Conservation (phyloP, 768 basidiomycete genomes). For the Amanita subjunquillea region DNA sequence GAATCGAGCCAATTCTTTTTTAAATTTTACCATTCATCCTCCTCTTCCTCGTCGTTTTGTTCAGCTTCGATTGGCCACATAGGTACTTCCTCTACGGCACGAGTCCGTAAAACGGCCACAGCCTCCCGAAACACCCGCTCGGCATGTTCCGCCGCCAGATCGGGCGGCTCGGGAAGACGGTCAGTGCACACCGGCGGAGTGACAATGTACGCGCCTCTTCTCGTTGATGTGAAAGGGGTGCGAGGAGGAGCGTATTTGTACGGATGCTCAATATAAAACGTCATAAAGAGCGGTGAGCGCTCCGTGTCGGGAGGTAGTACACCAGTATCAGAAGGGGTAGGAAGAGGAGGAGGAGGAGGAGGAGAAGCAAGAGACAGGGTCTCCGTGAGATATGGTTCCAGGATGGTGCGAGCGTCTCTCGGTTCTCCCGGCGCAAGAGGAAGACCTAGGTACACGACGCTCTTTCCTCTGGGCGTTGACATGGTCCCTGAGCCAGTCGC, state of each 20-base stretch:
- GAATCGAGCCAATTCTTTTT: not conserved
- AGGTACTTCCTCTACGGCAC: not conserved
- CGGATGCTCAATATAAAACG: conserved; percentile 40
- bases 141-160: conserved; percentile 45
- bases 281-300: conserved; percentile 35
- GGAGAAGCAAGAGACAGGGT: conserved; percentile 22
- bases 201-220: conserved; percentile 7
- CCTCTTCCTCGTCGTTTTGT: not conserved
- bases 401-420: conserved; percentile 27
- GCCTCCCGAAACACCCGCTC: conserved; percentile 47
- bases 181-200: conserved; percentile 17
- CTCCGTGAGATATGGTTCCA: conserved; percentile 49
- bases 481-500: conserved; percentile 66
- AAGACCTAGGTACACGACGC: conserved; percentile 52
- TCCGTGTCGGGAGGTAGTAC: conserved; percentile 5
- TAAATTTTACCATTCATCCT: not conserved
- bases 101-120: conserved; percentile 8
- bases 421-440: conserved; percentile 23
- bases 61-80: not conserved
- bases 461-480: conserved; percentile 65
- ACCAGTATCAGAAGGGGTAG: no score
- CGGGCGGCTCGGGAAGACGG: conserved; percentile 41
- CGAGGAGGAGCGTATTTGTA: conserved; percentile 19
- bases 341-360: no score
- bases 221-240: conserved; percentile 7